These are phyloP conservation scores for Lactifluus subvellereus DNA, from an alignment of 768 basidiomycete genomes.

Conservation along the genomic window DNA sequence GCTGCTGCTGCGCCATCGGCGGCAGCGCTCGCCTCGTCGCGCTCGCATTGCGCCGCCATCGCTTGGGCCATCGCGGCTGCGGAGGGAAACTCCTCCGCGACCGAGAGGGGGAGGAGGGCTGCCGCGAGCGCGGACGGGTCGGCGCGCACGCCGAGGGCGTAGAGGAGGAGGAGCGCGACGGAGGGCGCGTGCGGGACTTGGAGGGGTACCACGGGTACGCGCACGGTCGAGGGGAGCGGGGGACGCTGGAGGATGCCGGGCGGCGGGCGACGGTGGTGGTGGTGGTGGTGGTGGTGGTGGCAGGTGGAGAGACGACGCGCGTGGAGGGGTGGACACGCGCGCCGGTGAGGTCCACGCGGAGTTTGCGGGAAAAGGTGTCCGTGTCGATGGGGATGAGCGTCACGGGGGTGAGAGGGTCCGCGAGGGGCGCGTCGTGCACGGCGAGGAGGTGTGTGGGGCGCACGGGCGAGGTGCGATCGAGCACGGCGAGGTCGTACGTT, in stretches of 20 bases:
- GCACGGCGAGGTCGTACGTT: slow-evolving; percentile 17
- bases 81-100: slow-evolving; percentile 20
- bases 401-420: slow-evolving; percentile 1
- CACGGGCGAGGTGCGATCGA: neutral
- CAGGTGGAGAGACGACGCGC: neutral
- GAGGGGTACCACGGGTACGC: slow-evolving; percentile 9
- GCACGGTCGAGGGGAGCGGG: neutral
- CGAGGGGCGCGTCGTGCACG: slow-evolving; percentile 8
- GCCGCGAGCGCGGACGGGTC: slow-evolving; percentile 21
- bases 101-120: slow-evolving; percentile 15
- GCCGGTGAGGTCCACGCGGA: slow-evolving; percentile 10
- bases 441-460: slow-evolving; percentile 20
- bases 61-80: slow-evolving; percentile 28
- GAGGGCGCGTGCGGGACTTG: slow-evolving; percentile 19
- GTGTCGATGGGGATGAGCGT: slow-evolving; percentile 15
- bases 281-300: neutral
- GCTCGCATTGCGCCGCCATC: slow-evolving; percentile 18
- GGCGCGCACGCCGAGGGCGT: slow-evolving; percentile 9
- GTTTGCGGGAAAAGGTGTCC: slow-evolving; percentile 1
- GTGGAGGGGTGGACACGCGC: neutral
- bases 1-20: too few species aligned
- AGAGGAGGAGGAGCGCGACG: slow-evolving; percentile 15
- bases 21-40: slow-evolving; percentile 24
- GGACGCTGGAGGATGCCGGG: neutral
- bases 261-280: neutral